Conservation (phyloP, 306 rosid genomes). For the Prunus mongolica region DNA sequence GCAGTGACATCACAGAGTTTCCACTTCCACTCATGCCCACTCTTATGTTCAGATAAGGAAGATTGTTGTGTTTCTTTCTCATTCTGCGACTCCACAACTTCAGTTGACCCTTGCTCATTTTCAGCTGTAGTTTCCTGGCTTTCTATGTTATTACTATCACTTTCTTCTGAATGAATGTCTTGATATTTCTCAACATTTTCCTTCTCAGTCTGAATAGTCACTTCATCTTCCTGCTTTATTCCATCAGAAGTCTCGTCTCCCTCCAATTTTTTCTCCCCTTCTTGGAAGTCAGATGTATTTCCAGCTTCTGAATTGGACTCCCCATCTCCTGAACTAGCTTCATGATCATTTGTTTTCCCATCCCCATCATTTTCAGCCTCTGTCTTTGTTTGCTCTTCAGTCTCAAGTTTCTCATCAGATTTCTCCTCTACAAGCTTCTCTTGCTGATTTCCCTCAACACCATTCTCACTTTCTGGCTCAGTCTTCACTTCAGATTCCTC, state of each 20-base stretch:
- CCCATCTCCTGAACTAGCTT: slow-evolving; percentile 13
- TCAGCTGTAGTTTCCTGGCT: slow-evolving; percentile 22
- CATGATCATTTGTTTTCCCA: slow-evolving; percentile 11
- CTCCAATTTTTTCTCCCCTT: slow-evolving; percentile 21
- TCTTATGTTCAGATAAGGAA: slow-evolving; percentile 24
- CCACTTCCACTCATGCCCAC: slow-evolving; percentile 60
- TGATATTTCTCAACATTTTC: slow-evolving; percentile 36
- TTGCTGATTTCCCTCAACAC: slow-evolving; percentile 29
- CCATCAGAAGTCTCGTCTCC: slow-evolving; percentile 31
- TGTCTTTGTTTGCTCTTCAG: not conserved
- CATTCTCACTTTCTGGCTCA: slow-evolving; percentile 15
- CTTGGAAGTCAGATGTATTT: slow-evolving; percentile 4
- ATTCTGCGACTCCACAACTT: slow-evolving; percentile 36
- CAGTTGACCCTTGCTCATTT: slow-evolving; percentile 40
- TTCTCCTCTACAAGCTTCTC: slow-evolving; percentile 21
- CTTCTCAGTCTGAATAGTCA: slow-evolving; percentile 30
- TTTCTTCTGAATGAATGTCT: slow-evolving; percentile 19
- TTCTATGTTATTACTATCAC: slow-evolving; percentile 25
- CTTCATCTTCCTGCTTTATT: slow-evolving; percentile 31
- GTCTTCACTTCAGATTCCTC: slow-evolving; percentile 18
- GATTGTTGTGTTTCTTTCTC: slow-evolving; percentile 42
- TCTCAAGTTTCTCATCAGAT: slow-evolving; percentile 25
- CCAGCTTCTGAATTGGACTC: slow-evolving; percentile 32
- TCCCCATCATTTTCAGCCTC: slow-evolving; percentile 12
- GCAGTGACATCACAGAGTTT: slow-evolving; percentile 67